Evolutionary conservation across 2,329 filamentous ascomycete genomes (phyloP).

Genomic region (Aspergillus amoenus): DNA sequence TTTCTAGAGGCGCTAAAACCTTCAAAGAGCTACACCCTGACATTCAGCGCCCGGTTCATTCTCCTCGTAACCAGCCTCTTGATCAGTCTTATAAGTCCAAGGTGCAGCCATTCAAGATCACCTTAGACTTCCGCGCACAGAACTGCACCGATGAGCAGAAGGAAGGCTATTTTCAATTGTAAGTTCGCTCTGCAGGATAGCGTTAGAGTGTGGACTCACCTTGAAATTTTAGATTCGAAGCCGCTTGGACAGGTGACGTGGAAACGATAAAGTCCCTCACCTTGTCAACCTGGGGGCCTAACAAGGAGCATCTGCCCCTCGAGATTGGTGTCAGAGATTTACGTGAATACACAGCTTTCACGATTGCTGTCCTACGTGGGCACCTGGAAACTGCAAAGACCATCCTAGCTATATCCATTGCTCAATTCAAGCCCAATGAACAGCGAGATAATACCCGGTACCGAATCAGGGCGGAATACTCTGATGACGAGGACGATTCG

Average conservation of each 20-base stretch:
- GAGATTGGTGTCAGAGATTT: conserved; percentile 61
- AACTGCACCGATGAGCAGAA: conserved; percentile 55
- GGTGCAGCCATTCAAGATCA: conserved; percentile 47
- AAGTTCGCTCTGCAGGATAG: conserved; percentile 43
- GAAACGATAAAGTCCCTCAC: conserved; percentile 52
- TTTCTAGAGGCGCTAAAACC: conserved; percentile 63
- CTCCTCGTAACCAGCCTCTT: background rate
- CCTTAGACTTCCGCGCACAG: conserved; percentile 52
- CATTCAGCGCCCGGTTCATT: background rate
- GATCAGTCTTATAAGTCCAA: background rate
- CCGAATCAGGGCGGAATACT: conserved; percentile 31
- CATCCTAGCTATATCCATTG: conserved; percentile 68
- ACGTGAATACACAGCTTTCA: conserved; percentile 60
- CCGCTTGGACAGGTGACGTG: conserved; percentile 69
- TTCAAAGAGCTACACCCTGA: conserved; percentile 64
- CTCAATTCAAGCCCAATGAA: conserved; percentile 64
- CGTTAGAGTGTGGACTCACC: background rate
- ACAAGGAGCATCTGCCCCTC: conserved; percentile 59
- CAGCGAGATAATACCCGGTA: conserved; percentile 45
- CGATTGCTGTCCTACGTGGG: conserved; percentile 65
- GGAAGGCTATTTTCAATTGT: conserved; percentile 64
- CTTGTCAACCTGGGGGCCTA: conserved; percentile 37
- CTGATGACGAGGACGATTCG: conserved; percentile 36
- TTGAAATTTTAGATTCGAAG: conserved; percentile 53
- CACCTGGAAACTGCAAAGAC: conserved; percentile 63